A percentile compares a stretch with the other conserved stretches of the same genome.
Evolutionary conservation across 2,329 filamentous ascomycete species (phyloP).

Genomic region (Aspergillus puulaauensis): DNA sequence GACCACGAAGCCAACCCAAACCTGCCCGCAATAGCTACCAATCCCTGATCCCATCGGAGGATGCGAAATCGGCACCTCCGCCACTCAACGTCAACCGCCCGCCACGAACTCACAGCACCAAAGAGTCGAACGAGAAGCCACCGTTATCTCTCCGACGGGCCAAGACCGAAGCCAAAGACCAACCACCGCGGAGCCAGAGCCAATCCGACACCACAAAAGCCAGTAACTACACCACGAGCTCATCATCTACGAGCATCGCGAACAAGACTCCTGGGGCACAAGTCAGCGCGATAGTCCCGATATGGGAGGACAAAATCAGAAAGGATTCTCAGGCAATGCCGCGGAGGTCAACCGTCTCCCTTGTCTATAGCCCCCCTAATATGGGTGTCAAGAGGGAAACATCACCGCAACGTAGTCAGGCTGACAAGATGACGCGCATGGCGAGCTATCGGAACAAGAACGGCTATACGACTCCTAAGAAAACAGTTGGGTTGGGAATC

Average conservation of each 20-base stretch:
- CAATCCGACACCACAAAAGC: background rate
- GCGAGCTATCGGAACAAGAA: conserved; percentile 14
- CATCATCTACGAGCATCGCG: conserved; percentile 6
- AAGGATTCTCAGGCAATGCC: conserved; percentile 11
- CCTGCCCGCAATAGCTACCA: conserved; percentile 22
- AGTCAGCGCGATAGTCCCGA: conserved; percentile 31
- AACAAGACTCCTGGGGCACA: conserved; percentile 15
- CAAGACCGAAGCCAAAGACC: conserved; percentile 10
- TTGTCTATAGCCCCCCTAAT: conserved; percentile 14
- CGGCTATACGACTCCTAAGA: conserved; percentile 29
- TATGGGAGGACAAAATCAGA: conserved; percentile 40
- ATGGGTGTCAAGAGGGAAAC: conserved; percentile 5
- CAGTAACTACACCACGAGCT: background rate
- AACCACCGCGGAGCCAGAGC: background rate
- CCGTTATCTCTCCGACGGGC: background rate
- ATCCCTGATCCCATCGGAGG: conserved; percentile 17
- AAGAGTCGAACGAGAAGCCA: conserved; percentile 28
- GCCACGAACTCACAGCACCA: conserved; percentile 7
- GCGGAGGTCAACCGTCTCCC: conserved; percentile 16
- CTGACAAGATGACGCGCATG: conserved; percentile 16
- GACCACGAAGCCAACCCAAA: conserved; percentile 34
- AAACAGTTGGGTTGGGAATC: conserved; percentile 29
- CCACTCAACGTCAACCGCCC: background rate
- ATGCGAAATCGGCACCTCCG: conserved; percentile 6
- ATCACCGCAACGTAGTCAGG: conserved; percentile 5